Conservation (phyloP, 2,329 filamentous ascomycete species). For the Stachybotrys chartarum region DNA sequence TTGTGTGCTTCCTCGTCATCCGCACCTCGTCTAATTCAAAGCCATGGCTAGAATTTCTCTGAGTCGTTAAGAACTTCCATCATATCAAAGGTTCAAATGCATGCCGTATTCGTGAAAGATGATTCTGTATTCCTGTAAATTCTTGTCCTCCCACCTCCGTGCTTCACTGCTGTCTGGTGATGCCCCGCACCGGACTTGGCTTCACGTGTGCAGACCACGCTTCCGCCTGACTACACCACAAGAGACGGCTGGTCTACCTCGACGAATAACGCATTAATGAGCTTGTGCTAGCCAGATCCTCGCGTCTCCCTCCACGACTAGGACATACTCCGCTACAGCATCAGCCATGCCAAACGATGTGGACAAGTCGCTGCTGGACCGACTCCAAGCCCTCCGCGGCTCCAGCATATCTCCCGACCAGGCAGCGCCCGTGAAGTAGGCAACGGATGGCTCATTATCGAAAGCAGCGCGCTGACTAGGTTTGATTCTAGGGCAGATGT, state of each 20-base stretch:
- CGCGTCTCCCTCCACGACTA: too few relatives aligned
- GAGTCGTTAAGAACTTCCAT: too few relatives aligned
- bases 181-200: background rate
- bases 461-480: background rate
- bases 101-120: too few relatives aligned
- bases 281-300: too few relatives aligned
- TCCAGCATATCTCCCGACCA: constrained; percentile 25
- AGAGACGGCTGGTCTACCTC: background rate
- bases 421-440: constrained; percentile 17
- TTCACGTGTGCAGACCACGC: background rate
- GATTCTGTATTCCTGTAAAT: too few relatives aligned
- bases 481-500: constrained; percentile 16
- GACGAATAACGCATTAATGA: background rate
- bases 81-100: too few relatives aligned
- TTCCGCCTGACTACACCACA: background rate
- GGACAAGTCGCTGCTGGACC: constrained; percentile 43
- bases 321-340: background rate
- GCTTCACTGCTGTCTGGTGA: background rate
- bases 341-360: constrained; percentile 23
- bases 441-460: background rate
- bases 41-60: too few relatives aligned
- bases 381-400: constrained; percentile 44
- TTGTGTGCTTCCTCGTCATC: too few relatives aligned
- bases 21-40: too few relatives aligned
- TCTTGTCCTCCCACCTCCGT: too few relatives aligned